Evolutionary conservation across 2,329 filamentous ascomycete species (phyloP).

Genomic region (Paecilomyces fulvus): DNA sequence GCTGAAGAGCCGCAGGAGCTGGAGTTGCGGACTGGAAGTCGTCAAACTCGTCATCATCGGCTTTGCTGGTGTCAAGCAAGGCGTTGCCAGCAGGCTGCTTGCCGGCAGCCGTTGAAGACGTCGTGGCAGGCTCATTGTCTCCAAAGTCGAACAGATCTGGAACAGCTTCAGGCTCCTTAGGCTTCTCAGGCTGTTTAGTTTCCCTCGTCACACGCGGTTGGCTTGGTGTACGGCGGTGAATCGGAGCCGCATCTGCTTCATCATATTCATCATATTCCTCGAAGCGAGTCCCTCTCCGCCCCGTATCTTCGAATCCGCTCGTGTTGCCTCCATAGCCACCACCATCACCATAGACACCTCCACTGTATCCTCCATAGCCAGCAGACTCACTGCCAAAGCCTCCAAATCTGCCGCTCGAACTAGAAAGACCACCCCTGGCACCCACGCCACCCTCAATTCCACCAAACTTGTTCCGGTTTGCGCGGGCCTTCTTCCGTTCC

Average conservation of each 20-base stretch:
- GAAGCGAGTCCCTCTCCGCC: slow-evolving; percentile 63
- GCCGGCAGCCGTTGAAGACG: slow-evolving; percentile 33
- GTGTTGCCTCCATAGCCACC: slow-evolving; percentile 80
- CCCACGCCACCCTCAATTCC: slow-evolving; percentile 78
- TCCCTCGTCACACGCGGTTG: slow-evolving; percentile 31
- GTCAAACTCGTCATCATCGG: slow-evolving; percentile 85
- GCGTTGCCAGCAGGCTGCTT: slow-evolving; percentile 41
- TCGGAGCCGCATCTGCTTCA: slow-evolving; percentile 54
- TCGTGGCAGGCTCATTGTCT: slow-evolving; percentile 58
- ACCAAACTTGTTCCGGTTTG: slow-evolving; percentile 88
- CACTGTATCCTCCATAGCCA: slow-evolving; percentile 58
- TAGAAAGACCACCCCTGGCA: slow-evolving; percentile 48
- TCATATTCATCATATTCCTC: slow-evolving; percentile 98
- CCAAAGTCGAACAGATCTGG: slow-evolving; percentile 77
- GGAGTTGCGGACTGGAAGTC: slow-evolving; percentile 86
- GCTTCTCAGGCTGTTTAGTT: slow-evolving; percentile 58
- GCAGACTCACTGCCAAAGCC: slow-evolving; percentile 79
- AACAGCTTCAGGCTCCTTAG: slow-evolving; percentile 70
- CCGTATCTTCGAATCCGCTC: slow-evolving; percentile 60
- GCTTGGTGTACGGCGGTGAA: slow-evolving; percentile 44
- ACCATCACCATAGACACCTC: slow-evolving; percentile 85
- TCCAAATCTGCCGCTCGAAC: slow-evolving; percentile 60
- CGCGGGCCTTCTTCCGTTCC: slow-evolving; percentile 76
- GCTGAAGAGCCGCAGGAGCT: slow-evolving; percentile 21
- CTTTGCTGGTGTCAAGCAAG: slow-evolving; percentile 39